Evolutionary conservation across 2,329 filamentous ascomycete genomes (phyloP).

Genomic region (Colletotrichum filicis): DNA sequence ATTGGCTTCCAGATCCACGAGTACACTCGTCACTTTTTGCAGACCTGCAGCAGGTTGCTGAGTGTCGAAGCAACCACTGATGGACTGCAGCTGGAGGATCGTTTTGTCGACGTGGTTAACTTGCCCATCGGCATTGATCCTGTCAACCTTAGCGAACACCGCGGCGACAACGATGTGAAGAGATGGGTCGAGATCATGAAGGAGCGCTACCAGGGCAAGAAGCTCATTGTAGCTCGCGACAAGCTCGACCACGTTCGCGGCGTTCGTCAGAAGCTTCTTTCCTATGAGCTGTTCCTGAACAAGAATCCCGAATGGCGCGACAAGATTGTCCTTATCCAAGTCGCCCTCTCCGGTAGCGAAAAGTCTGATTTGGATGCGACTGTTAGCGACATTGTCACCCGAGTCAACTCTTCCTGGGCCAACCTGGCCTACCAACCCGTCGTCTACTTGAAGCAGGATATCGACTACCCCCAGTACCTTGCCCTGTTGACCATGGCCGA

Average conservation of each 20-base stretch:
- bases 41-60: conserved; percentile 92
- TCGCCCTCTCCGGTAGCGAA: conserved; percentile 90
- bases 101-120: conserved; percentile 89
- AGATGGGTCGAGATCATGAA: conserved; percentile 84
- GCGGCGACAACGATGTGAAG: conserved; percentile 77
- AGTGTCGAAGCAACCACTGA: conserved; percentile 90
- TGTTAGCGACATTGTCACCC: conserved; percentile 92
- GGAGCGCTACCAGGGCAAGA: conserved; percentile 88
- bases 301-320: conserved; percentile 92
- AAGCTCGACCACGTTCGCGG: conserved; percentile 94
- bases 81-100: conserved; percentile 89
- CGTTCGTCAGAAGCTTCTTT: conserved; percentile 91
- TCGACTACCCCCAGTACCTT: conserved; percentile 92
- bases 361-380: conserved; percentile 88
- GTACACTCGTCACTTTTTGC: conserved; percentile 92
- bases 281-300: conserved; percentile 94
- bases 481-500: conserved; percentile 90
- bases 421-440: conserved; percentile 92
- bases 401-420: conserved; percentile 91
- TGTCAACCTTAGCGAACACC: conserved; percentile 75
- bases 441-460: conserved; percentile 94
- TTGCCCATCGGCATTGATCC: conserved; percentile 94
- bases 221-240: conserved; percentile 90
- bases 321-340: conserved; percentile 90
- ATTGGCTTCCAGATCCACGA: conserved; percentile 95